phyloP scores from a whole-genome alignment of 176 grass and related monocot genomes.

The Triticum monococcum region DNA sequence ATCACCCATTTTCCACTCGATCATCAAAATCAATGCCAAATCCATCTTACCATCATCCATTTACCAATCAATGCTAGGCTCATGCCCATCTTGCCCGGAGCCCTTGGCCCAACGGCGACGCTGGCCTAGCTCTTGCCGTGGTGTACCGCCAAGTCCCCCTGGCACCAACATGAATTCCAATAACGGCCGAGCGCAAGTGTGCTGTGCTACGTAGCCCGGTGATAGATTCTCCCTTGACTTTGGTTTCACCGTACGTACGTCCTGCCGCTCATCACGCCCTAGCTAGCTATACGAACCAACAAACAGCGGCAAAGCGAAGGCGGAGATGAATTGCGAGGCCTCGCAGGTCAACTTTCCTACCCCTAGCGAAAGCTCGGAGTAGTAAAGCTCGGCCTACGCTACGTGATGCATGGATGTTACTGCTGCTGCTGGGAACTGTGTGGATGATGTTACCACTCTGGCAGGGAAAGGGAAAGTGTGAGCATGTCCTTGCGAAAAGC shows the following conservation, averaged over 20 bases:
- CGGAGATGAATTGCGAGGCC: background rate
- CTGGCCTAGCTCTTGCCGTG: background rate
- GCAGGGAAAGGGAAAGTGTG: background rate
- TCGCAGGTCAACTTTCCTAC: slow-evolving; percentile 15
- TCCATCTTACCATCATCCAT: background rate
- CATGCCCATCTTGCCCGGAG: background rate
- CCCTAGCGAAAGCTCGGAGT: background rate
- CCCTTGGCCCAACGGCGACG: background rate
- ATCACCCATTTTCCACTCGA: background rate
- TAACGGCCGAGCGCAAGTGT: background rate
- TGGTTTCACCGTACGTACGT: background rate
- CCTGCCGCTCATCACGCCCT: background rate
- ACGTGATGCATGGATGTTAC: slow-evolving; percentile 1
- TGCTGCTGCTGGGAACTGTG: background rate
- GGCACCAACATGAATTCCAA: background rate
- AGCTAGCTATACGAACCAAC: background rate
- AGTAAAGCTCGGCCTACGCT: slow-evolving; percentile 12
- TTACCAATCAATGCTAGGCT: background rate
- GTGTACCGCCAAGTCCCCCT: background rate
- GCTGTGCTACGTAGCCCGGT: slow-evolving; percentile 9
- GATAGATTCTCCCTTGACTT: background rate
- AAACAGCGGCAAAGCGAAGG: background rate
- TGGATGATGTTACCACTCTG: background rate
- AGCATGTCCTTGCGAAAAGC: background rate
- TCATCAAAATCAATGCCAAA: background rate